A percentile compares a stretch with the other conserved stretches of the same genome.
Evolutionary conservation across 257 asterid genomes (phyloP).

Genomic region (Solanum chilense): DNA sequence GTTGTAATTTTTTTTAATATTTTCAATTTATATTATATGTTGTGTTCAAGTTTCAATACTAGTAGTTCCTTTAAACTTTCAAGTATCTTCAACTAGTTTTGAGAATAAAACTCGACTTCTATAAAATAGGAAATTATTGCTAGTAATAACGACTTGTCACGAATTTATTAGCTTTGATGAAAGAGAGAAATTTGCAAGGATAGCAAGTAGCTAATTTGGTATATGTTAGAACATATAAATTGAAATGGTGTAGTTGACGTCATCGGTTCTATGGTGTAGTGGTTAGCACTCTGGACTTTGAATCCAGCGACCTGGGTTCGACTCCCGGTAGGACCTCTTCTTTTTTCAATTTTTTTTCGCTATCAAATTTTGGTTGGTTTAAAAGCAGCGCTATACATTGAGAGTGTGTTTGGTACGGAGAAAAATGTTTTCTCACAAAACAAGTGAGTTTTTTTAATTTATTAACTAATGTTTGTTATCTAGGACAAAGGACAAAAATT

Average conservation of each 20-base stretch:
- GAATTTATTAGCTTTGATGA: background rate
- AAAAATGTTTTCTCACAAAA: background rate
- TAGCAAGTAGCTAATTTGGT: no score
- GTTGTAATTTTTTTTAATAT: no score
- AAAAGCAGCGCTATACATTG: no score
- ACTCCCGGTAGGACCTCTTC: slow-evolving; percentile 64
- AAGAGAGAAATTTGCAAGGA: background rate
- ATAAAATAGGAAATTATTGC: background rate
- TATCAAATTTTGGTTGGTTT: background rate
- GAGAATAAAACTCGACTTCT: background rate
- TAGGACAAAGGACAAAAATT: no score
- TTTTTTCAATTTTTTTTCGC: no score
- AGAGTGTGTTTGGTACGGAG: background rate
- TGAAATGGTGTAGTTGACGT: background rate
- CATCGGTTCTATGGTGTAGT: slow-evolving; percentile 54
- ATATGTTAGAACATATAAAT: no score
- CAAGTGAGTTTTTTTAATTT: no score
- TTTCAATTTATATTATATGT: background rate
- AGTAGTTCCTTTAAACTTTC: background rate
- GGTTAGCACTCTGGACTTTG: slow-evolving; percentile 99
- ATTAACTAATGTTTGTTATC: no score
- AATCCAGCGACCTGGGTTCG: slow-evolving; percentile 99
- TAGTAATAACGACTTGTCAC: background rate
- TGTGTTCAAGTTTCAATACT: background rate
- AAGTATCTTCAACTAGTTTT: background rate